These are phyloP conservation scores for Xylariaceae sp. DNA, from an alignment of 2,329 filamentous ascomycete genomes.

Conservation along the genomic window DNA sequence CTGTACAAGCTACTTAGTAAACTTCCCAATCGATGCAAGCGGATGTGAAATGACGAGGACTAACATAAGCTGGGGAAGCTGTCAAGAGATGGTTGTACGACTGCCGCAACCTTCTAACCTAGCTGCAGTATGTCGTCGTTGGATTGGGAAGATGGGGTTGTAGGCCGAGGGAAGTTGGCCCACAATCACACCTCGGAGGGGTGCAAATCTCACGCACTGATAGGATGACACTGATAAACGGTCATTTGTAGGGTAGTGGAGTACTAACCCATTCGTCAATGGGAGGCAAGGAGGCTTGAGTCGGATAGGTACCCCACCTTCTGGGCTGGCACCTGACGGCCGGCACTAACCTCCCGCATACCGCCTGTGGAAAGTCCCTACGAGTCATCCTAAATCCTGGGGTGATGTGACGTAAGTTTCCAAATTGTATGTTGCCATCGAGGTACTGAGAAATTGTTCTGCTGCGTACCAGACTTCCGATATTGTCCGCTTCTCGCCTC, in stretches of 20 bases:
- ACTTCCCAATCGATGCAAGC: neutral
- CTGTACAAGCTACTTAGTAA: neutral
- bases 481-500: too few species aligned
- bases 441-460: neutral
- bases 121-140: constrained; percentile 4
- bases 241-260: too few species aligned
- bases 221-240: neutral
- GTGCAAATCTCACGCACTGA: constrained; percentile 6
- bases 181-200: constrained; percentile 22
- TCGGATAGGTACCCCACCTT: neutral
- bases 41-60: neutral
- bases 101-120: neutral
- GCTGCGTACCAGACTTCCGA: too few species aligned
- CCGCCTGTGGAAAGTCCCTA: neutral
- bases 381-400: neutral
- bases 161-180: neutral
- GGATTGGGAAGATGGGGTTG: neutral
- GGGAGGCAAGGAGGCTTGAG: too few species aligned
- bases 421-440: too few species aligned
- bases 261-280: neutral
- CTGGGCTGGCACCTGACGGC: too few species aligned
- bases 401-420: neutral
- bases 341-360: neutral
- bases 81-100: neutral
- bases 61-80: neutral